These are phyloP conservation scores for Centella asiatica DNA, from an alignment of 129 eudicot genomes.

Conservation along the genomic window DNA sequence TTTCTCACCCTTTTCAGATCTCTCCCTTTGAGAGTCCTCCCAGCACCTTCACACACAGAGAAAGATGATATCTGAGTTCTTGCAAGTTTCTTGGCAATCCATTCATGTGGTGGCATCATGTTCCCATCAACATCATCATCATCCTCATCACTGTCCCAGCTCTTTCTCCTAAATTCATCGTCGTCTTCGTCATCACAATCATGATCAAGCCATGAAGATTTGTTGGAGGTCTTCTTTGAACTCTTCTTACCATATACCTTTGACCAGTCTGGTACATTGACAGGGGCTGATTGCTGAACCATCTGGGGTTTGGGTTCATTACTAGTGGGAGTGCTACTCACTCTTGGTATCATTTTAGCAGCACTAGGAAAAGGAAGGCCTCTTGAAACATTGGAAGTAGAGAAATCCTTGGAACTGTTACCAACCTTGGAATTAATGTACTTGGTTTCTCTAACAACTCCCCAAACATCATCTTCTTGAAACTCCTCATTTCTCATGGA, in stretches of 20 bases:
- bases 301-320: constrained; percentile 28
- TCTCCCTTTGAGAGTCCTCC: constrained; percentile 88
- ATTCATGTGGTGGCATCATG: constrained; percentile 85
- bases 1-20: constrained; percentile 83
- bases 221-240: constrained; percentile 27
- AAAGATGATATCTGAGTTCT: constrained; percentile 64
- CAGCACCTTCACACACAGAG: constrained; percentile 90
- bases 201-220: constrained; percentile 32
- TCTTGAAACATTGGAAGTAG: constrained; percentile 26
- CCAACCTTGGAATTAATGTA: constrained; percentile 16
- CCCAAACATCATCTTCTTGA: constrained; percentile 77
- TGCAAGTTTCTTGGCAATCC: constrained; percentile 65
- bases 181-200: constrained; percentile 17
- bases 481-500: constrained; percentile 50
- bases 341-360: constrained; percentile 57
- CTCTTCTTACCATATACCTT: constrained; percentile 53
- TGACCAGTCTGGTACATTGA: constrained; percentile 81
- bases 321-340: constrained; percentile 8
- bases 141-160: constrained; percentile 30
- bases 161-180: constrained; percentile 14
- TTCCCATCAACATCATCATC: constrained; percentile 24
- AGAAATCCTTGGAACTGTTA: constrained; percentile 15
- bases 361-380: constrained; percentile 37
- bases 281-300: constrained; percentile 65
- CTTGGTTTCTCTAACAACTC: constrained; percentile 26